Base-by-base conservation (phyloP, 495 filamentous ascomycete genomes). In the Cryomyces antarcticus region DNA sequence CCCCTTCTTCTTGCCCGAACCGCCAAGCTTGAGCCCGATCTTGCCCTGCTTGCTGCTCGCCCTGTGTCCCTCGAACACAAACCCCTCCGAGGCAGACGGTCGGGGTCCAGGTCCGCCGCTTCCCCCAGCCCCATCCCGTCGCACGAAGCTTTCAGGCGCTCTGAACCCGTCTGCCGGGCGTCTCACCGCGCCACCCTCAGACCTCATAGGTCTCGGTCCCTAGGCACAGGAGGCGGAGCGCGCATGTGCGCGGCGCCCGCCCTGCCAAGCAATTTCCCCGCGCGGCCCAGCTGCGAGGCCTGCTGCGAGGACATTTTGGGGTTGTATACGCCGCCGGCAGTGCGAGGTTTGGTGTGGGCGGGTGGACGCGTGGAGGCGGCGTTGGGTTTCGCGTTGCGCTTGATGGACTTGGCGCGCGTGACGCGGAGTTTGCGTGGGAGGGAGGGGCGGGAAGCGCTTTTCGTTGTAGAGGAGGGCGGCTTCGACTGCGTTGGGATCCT, bases 401-500 rank as follows among this genome's bases (percentile, higher is more conserved):
- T 72, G 34, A 77, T 62, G 39, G 77, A 76, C 52, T 82, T 86
- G 42, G 88, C 89, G 9, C 88, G 77, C 4, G 69, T 74, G 41
- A 99, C 88, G 31, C 92, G 78, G 7, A 99, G 67, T 45, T 78
- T 77, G 6, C 92, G 75, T 30, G 92, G 89, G 9, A 95, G 70
- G 70, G 68, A 93, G 75, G 0, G 88, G 87, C 6, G 85, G 85
- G 58, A 86, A 95, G 47, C 82, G 88, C 69, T 95, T 92, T 30
- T 74, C 87, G 48, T 93, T 71, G 46, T 83, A 70, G 30, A 89
- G 66, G 6, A 99, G 67, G 2, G 92, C 88, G 30, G 79, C 73
- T 56, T 99, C 92, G 28, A 96, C 87, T 12, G 75, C 65, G 55
- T 87, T 94, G 28, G 65, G 68, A 50, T 95, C 82, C 71, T 88